phyloP scores from a whole-genome alignment of 352 stramenopile genomes.

The Globisporangium uncinulatum region DNA sequence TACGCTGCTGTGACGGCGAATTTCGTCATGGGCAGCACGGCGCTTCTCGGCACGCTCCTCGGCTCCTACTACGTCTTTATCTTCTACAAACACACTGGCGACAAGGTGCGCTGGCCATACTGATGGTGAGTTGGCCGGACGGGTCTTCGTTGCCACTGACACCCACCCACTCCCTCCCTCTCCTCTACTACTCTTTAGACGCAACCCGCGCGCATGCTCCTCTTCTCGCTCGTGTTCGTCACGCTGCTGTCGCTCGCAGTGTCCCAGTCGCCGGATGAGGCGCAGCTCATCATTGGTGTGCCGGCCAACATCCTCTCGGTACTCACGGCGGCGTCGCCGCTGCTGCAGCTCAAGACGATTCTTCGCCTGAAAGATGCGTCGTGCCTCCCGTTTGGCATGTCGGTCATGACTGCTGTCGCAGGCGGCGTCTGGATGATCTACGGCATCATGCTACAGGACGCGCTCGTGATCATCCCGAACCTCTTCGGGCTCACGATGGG shows the following conservation, averaged over 20 bases:
- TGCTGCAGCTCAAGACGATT: slow-evolving; percentile 69
- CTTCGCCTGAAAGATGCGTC: slow-evolving; percentile 58
- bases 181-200: slow-evolving; percentile 11
- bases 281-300: slow-evolving; percentile 63
- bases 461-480: slow-evolving; percentile 66
- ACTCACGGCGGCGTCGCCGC: slow-evolving; percentile 57
- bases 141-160: neutral
- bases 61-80: slow-evolving; percentile 67
- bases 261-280: slow-evolving; percentile 33
- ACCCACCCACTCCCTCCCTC: neutral
- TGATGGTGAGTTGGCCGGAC: no score
- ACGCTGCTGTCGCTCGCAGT: slow-evolving; percentile 48
- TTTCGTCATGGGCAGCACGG: slow-evolving; percentile 47
- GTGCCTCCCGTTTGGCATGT: slow-evolving; percentile 70
- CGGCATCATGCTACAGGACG: slow-evolving; percentile 55
- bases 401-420: slow-evolving; percentile 69
- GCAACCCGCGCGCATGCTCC: slow-evolving; percentile 34
- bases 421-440: slow-evolving; percentile 65
- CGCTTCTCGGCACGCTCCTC: slow-evolving; percentile 45
- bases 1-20: slow-evolving; percentile 67
- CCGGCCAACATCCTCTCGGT: slow-evolving; percentile 70
- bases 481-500: slow-evolving; percentile 65
- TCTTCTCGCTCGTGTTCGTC: slow-evolving; percentile 40
- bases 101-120: slow-evolving; percentile 19
- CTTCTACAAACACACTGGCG: slow-evolving; percentile 49